Evolutionary conservation across 805 yeast species (phyloP).

Genomic region (Candida glaebosa): DNA sequence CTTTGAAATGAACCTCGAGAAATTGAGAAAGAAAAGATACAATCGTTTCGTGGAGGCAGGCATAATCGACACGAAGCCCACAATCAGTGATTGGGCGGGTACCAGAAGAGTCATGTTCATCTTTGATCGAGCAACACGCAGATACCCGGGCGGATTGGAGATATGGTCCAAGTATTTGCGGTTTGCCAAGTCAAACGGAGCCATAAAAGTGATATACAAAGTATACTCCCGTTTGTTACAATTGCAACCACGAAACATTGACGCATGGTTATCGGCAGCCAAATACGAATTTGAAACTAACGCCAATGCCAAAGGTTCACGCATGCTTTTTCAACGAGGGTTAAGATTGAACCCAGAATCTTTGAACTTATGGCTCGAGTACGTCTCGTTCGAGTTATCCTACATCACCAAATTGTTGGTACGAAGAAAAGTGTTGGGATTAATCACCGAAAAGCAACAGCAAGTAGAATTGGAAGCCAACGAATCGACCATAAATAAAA

Average conservation of each 20-base stretch:
- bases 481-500: slow-evolving; percentile 29
- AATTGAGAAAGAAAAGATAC: slow-evolving; percentile 68
- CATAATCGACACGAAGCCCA: slow-evolving; percentile 55
- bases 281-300: slow-evolving; percentile 88
- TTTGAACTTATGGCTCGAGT: slow-evolving; percentile 73
- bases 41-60: slow-evolving; percentile 55
- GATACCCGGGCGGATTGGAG: slow-evolving; percentile 71
- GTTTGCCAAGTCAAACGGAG: slow-evolving; percentile 63
- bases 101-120: slow-evolving; percentile 76
- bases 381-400: slow-evolving; percentile 82
- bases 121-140: slow-evolving; percentile 75
- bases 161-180: slow-evolving; percentile 78
- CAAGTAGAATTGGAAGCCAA: slow-evolving; percentile 39
- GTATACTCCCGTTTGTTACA: slow-evolving; percentile 76
- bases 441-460: slow-evolving; percentile 73
- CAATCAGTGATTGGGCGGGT: slow-evolving; percentile 85
- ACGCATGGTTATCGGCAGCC: slow-evolving; percentile 93
- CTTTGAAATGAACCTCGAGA: slow-evolving; percentile 78
- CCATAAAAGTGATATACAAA: slow-evolving; percentile 68
- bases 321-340: slow-evolving; percentile 81
- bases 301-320: slow-evolving; percentile 83
- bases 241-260: slow-evolving; percentile 86
- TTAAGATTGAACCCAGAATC: slow-evolving; percentile 79
- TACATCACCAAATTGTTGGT: slow-evolving; percentile 81
- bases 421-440: slow-evolving; percentile 77